Evolutionary conservation across 1,284 basidiomycete genomes (phyloP), one percentile per base, ranked within the genome.

Genomic region (Fomitopsis schrenkii): DNA sequence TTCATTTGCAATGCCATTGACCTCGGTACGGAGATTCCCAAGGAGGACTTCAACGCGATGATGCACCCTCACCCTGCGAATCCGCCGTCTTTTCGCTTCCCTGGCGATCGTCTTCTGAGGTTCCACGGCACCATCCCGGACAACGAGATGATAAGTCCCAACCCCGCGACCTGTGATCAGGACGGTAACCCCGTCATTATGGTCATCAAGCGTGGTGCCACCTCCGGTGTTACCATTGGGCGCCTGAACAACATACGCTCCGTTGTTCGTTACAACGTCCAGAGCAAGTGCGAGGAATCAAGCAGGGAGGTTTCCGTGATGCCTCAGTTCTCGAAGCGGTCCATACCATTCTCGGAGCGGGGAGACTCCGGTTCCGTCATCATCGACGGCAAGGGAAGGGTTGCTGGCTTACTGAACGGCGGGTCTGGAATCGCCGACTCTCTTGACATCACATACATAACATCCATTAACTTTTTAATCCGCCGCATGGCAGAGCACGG

Each of bases 341-440:
- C 59, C 40, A 60, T 61, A 44, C 44, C 62, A 0, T 72, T 74
- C 62, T 71, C 72, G 19, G 60, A 9, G 5, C 28, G 10, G 12
- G 72, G 72, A 2, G 70, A 73, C 45, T 73, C 73, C 12, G 72
- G 73, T 9, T 62, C 71, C 1, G 63, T 60, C 28, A 64, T 75
- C 58, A 44, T 66, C 57, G 67, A 68, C 56, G 60, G 58, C 53
- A 42, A 36, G 35, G 68, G 68, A 19, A 38, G 66, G 9, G 55
- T 73, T 55, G 22, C 19, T 17, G 71, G 71, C 42, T 14, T 73
- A 4, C 66, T 73, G 64, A 71, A 69, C 6, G 68, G 71, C 56
- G 66, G 69, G 17, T 60, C 15, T 26, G 67, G 68, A 28, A 56
- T 48, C 53, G 62, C 60, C 17, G 64, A 70, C 6, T 45, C 55